Conservation (phyloP, 2,329 filamentous ascomycete species). For the Nigrospora oryzae region DNA sequence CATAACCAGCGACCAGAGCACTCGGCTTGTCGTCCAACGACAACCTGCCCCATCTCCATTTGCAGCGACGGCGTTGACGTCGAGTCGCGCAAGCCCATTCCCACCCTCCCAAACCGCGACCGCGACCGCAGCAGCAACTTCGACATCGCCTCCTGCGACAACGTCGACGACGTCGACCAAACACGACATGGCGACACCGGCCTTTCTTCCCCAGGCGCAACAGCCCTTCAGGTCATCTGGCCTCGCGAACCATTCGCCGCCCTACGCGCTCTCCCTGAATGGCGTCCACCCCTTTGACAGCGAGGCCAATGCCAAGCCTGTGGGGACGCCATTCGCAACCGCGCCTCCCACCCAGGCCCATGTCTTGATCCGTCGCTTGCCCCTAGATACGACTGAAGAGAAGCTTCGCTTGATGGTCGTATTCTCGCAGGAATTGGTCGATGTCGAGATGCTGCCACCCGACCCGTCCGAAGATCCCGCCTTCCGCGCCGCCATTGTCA, state of each 20-base stretch:
- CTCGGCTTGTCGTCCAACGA: not conserved
- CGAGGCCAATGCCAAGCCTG: constrained; percentile 28
- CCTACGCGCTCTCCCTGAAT: constrained; percentile 22
- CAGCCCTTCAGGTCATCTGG: constrained; percentile 24
- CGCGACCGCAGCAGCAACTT: not conserved
- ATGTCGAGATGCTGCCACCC: constrained; percentile 39
- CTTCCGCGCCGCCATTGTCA: constrained; percentile 43
- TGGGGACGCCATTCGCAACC: constrained; percentile 28
- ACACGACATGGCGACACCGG: constrained; percentile 34
- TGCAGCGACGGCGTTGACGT: constrained; percentile 12
- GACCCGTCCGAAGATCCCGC: constrained; percentile 41
- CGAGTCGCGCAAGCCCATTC: constrained; percentile 14
- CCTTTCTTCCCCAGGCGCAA: constrained; percentile 31
- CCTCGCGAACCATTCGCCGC: constrained; percentile 20
- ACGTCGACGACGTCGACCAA: constrained; percentile 10
- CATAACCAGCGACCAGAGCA: constrained; percentile 16
- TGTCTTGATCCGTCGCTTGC: constrained; percentile 46
- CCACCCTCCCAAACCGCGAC: constrained; percentile 8
- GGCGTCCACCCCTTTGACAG: constrained; percentile 27
- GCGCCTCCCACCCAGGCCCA: constrained; percentile 26
- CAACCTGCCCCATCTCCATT: constrained; percentile 8
- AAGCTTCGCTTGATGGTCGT: constrained; percentile 48
- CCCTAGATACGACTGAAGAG: constrained; percentile 43
- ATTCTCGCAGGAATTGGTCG: constrained; percentile 46
- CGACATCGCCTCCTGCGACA: constrained; percentile 5